Conservation (phyloP, 1,284 basidiomycete genomes). For the Pholiota adiposa region DNA sequence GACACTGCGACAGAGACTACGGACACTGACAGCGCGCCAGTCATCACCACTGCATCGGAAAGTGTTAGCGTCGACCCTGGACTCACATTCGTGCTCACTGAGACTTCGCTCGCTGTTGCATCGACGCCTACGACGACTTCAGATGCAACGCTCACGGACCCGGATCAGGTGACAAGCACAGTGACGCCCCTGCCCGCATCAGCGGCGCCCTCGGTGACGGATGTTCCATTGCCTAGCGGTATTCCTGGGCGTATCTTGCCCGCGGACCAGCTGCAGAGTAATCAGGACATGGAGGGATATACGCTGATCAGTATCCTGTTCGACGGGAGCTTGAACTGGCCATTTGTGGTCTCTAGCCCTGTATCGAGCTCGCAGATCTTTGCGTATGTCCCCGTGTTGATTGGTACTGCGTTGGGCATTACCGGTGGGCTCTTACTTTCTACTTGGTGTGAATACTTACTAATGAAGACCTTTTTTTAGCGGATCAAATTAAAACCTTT, state of each 20-base stretch:
- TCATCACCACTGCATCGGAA: conserved; percentile 21
- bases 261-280: conserved; percentile 30
- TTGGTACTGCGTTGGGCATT: conserved; percentile 53
- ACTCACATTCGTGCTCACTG: conserved; percentile 44
- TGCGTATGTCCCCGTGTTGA: conserved; percentile 54
- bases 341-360: conserved; percentile 55
- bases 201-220: conserved; percentile 27
- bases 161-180: conserved; percentile 57
- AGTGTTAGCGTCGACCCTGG: conserved; percentile 36
- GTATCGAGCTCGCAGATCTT: conserved; percentile 67
- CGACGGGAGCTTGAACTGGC: conserved; percentile 60
- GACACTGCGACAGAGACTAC: conserved; percentile 1
- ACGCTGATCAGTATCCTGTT: conserved; percentile 64
- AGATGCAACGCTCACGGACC: conserved; percentile 48
- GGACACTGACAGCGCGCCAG: conserved; percentile 10
- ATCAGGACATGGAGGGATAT: conserved; percentile 39
- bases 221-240: conserved; percentile 54
- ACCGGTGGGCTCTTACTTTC: too few relatives aligned
- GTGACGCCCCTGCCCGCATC: conserved; percentile 24
- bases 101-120: conserved; percentile 47
- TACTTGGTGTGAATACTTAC: conserved; percentile 30
- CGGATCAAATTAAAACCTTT: conserved; percentile 52
- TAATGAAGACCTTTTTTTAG: conserved; percentile 21
- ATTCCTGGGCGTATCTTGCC: conserved; percentile 67
- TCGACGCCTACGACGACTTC: conserved; percentile 30